Evolutionary conservation across 78 protist genomes (phyloP).

Genomic region (Chrysochromulina parva): DNA sequence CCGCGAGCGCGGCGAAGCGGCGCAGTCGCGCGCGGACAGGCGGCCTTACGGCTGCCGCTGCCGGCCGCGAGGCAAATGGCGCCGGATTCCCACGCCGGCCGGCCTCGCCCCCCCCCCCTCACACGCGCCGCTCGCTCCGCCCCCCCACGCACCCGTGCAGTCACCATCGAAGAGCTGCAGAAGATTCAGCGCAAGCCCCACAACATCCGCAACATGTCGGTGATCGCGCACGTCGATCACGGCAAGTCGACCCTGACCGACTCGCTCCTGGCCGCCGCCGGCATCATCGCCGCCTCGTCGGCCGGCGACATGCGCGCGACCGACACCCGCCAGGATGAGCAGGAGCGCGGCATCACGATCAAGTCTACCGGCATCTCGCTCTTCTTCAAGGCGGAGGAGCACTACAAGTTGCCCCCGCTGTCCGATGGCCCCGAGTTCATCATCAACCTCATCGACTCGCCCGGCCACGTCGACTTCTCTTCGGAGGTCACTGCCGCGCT

Average conservation of each 20-base stretch:
- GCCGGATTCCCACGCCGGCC: no score
- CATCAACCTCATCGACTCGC: slow-evolving; percentile 90
- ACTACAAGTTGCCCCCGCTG: slow-evolving; percentile 41
- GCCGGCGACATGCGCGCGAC: slow-evolving; percentile 97
- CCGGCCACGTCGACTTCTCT: slow-evolving; percentile 98
- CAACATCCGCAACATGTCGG: slow-evolving; percentile 96
- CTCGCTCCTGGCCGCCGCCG: slow-evolving; percentile 96
- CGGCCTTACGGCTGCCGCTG: no score
- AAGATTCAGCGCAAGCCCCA: slow-evolving; percentile 83
- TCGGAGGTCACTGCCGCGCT: slow-evolving; percentile 99
- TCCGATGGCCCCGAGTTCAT: slow-evolving; percentile 75
- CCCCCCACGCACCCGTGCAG: no score
- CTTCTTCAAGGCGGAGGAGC: slow-evolving; percentile 68
- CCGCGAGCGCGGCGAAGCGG: no score
- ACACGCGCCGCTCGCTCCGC: no score
- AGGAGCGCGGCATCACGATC: slow-evolving; percentile 99
- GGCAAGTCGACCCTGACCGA: slow-evolving; percentile 99
- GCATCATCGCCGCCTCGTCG: slow-evolving; percentile 89
- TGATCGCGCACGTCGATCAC: slow-evolving; percentile 96
- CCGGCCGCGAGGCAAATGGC: no score
- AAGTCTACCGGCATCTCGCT: slow-evolving; percentile 97
- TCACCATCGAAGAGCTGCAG: slow-evolving; percentile 75
- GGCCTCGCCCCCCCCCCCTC: no score
- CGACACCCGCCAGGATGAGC: slow-evolving; percentile 97
- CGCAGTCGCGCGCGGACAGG: no score